Evolutionary conservation across 441 rosid genomes (phyloP), one percentile per base, ranked within the genome.

Genomic region (Aleurites moluccanus): DNA sequence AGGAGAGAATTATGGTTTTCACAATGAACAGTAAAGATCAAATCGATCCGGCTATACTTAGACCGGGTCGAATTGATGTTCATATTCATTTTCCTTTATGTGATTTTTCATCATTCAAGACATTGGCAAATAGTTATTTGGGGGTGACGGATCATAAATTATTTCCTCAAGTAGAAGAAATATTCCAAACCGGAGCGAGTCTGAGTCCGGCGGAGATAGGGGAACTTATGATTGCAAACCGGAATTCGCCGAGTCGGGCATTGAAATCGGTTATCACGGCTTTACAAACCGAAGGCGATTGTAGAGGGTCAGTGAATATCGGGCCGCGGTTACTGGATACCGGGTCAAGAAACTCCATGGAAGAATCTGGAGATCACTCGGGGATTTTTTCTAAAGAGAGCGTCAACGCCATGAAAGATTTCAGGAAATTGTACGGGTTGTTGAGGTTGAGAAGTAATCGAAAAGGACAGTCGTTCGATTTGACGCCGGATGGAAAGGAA

Each of bases 41-140:
- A 16, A 64, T 87, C 2, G 96, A 91, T 71, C 87, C 88, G 63
- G 86, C 87, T 7, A 42, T 89, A 0, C 86, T 88, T 9, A 65
- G 96, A 50, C 92, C 94, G 61, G 96, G 96, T 21, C 84, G 96
- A 38, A 83, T 91, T n/a, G 96, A 91, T 72, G 93, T 89, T 47
- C 93, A 89, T 67, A 83, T 91, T 16, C 86, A 87, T 79, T 89
- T 91, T 63, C 92, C 94, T 0, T 40, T 85, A 1, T 91, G 93
- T 61, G 90, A 89, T 77, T 88, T 91, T 67, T 64, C 86, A 0
- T 79, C 86, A 1, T 88, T 91, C 78, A 91, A 87, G 73, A 81
- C 82, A 21, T 64, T 91, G 62, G 93, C 96, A 7, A 87, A 40
- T 33, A 87, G 79, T 69, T 88, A 84, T 70, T 72, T 91, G 47